A percentile compares a stretch with the other conserved stretches of the same genome.
Evolutionary conservation across 2,329 filamentous ascomycete species (phyloP).

Genomic region (Ophiocordyceps camponoti-saundersi): DNA sequence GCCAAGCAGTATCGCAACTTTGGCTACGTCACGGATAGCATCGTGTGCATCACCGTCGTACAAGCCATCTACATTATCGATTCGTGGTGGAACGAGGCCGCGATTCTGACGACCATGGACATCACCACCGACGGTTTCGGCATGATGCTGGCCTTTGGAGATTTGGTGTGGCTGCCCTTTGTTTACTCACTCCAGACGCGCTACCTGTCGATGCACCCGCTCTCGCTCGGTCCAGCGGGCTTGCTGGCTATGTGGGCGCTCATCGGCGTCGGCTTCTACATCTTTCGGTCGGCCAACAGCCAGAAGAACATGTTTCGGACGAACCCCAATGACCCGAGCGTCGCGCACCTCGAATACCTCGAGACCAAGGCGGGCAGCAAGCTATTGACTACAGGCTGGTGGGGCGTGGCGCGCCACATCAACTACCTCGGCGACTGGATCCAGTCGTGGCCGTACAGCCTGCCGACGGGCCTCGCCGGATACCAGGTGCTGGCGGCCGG

Average conservation of each 20-base stretch:
- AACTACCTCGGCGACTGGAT: conserved; percentile 95
- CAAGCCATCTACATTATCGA: conserved; percentile 77
- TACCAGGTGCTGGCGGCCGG: conserved; percentile 52
- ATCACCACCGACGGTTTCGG: conserved; percentile 88
- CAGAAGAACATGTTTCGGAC: conserved; percentile 92
- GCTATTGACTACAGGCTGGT: conserved; percentile 78
- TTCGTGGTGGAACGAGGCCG: conserved; percentile 70
- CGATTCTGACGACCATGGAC: conserved; percentile 86
- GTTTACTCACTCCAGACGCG: conserved; percentile 71
- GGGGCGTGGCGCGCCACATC: conserved; percentile 81
- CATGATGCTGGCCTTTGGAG: conserved; percentile 86
- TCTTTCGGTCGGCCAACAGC: conserved; percentile 87
- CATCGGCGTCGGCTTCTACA: conserved; percentile 60
- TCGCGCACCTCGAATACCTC: conserved; percentile 71
- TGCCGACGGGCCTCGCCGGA: conserved; percentile 73
- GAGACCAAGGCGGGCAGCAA: conserved; percentile 69
- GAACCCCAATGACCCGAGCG: conserved; percentile 62
- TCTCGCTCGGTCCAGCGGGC: conserved; percentile 55
- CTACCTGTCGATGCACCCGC: conserved; percentile 69
- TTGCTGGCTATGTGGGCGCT: conserved; percentile 48
- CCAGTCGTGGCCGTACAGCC: conserved; percentile 77
- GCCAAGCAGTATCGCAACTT: conserved; percentile 78
- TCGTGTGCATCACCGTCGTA: conserved; percentile 59
- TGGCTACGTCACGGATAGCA: conserved; percentile 72
- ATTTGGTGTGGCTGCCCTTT: conserved; percentile 86